A percentile compares a stretch with the other conserved stretches of the same genome.
These are phyloP conservation scores for Lecanosticta acicola DNA, from an alignment of 2,329 filamentous ascomycete genomes.

Conservation along the genomic window DNA sequence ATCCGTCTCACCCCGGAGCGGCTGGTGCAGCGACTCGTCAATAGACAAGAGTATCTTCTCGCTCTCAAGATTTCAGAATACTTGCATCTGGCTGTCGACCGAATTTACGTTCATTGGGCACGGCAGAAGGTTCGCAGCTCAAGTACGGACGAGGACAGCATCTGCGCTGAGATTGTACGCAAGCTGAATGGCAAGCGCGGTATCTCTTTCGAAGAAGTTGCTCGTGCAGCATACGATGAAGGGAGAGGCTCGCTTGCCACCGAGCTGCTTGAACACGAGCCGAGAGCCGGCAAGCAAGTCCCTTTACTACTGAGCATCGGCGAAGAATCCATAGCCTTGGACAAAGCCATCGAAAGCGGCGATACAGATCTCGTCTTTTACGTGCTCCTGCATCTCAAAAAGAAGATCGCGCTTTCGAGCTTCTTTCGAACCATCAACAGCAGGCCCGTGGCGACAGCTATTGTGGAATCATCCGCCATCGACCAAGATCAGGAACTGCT, in stretches of 20 bases:
- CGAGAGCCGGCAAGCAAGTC: conserved; percentile 90
- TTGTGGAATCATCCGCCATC: conserved; percentile 78
- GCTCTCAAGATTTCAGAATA: conserved; percentile 85
- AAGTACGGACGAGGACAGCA: conserved; percentile 76
- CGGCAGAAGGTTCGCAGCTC: conserved; percentile 86
- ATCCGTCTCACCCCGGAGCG: conserved; percentile 82
- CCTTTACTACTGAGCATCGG: conserved; percentile 91
- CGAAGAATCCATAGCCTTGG: conserved; percentile 87
- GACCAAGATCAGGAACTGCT: conserved; percentile 76
- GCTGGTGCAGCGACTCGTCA: conserved; percentile 78
- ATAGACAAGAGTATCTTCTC: conserved; percentile 83
- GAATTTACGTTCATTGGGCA: conserved; percentile 95
- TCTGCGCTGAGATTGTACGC: conserved; percentile 80
- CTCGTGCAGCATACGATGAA: conserved; percentile 88
- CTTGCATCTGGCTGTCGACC: conserved; percentile 75
- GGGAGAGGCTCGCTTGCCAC: conserved; percentile 84
- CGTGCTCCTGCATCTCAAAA: conserved; percentile 80
- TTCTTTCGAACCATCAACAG: conserved; percentile 91
- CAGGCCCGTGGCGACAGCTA: conserved; percentile 75
- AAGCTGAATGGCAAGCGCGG: conserved; percentile 81
- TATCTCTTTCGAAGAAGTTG: conserved; percentile 93
- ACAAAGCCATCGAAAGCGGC: conserved; percentile 93
- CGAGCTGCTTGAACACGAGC: conserved; percentile 85
- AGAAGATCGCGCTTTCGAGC: conserved; percentile 79
- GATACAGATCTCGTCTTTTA: conserved; percentile 90